Conservation (phyloP, 1,284 basidiomycete species). For the Tilletia indica region DNA sequence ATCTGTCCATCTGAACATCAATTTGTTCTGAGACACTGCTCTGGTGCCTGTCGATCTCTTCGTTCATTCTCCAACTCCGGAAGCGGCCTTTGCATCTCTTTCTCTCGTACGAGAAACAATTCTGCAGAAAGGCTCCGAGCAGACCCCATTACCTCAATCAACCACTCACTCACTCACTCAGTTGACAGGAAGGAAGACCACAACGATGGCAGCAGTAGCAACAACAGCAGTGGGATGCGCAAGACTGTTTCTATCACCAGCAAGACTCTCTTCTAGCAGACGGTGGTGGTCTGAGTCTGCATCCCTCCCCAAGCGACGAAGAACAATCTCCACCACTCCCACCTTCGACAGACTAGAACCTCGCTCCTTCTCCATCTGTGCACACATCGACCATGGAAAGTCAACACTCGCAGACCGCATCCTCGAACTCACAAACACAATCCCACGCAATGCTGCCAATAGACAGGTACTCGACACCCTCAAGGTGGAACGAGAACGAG, state of each 20-base stretch:
- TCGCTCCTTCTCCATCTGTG: constrained; percentile 52
- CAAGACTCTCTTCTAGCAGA: background rate
- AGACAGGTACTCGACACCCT: constrained; percentile 60
- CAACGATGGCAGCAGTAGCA: too few species aligned
- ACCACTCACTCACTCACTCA: background rate
- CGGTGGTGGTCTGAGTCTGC: too few species aligned
- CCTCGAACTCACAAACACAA: constrained; percentile 52
- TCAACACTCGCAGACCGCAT: constrained; percentile 55
- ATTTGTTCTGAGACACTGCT: too few species aligned
- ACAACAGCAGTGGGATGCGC: too few species aligned
- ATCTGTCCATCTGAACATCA: too few species aligned
- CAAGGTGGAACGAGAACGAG: constrained; percentile 92
- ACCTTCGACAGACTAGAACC: constrained; percentile 42
- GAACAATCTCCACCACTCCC: too few species aligned
- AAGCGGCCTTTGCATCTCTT: too few species aligned
- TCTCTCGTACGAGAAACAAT: background rate
- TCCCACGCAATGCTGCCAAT: constrained; percentile 41
- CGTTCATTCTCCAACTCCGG: too few species aligned
- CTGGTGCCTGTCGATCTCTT: too few species aligned
- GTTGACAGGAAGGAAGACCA: too few species aligned
- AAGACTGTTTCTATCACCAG: background rate
- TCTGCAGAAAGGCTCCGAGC: background rate
- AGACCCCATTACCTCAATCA: background rate
- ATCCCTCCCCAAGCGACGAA: too few species aligned
- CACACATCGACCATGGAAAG: constrained; percentile 56